Evolutionary conservation across 108 stramenopile species (phyloP).

Genomic region (Cyclotella baltica): DNA sequence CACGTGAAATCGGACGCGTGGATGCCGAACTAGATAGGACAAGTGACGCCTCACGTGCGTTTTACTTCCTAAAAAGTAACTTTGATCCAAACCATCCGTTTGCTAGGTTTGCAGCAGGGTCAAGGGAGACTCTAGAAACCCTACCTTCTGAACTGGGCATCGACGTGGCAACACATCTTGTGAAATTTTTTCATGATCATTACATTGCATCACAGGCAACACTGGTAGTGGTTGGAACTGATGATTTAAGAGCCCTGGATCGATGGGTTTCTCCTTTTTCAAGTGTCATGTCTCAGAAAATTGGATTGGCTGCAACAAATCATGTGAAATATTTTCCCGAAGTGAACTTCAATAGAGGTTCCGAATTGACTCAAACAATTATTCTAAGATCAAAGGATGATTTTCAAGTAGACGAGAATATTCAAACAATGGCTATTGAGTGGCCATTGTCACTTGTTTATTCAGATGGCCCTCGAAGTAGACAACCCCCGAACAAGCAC

Average conservation of each 20-base stretch:
- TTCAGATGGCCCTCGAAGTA: constrained; percentile 2
- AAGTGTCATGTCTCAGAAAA: constrained; percentile 53
- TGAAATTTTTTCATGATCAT: constrained; percentile 62
- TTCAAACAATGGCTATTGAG: constrained; percentile 69
- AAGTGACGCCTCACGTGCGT: constrained; percentile 49
- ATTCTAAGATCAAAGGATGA: constrained; percentile 61
- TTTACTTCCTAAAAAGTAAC: constrained; percentile 66
- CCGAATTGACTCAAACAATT: constrained; percentile 43
- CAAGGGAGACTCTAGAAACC: constrained; percentile 62
- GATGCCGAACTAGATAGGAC: constrained; percentile 72
- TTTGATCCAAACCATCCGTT: constrained; percentile 77
- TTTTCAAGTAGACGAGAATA: constrained; percentile 49
- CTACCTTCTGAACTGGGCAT: constrained; percentile 55
- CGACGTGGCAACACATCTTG: constrained; percentile 55
- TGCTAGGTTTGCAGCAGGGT: constrained; percentile 65
- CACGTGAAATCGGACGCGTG: constrained; percentile 73
- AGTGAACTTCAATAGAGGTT: constrained; percentile 13
- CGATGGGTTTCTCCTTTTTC: constrained; percentile 70
- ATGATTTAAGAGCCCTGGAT: constrained; percentile 61
- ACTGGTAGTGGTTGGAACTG: constrained; percentile 68
- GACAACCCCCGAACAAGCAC: constrained; percentile 25
- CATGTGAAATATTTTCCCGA: constrained; percentile 16
- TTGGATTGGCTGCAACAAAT: background rate
- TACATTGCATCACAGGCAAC: constrained; percentile 69
- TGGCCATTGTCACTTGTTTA: constrained; percentile 74